Evolutionary conservation across 352 stramenopile species (phyloP).

Genomic region (Phytophthora vignae): DNA sequence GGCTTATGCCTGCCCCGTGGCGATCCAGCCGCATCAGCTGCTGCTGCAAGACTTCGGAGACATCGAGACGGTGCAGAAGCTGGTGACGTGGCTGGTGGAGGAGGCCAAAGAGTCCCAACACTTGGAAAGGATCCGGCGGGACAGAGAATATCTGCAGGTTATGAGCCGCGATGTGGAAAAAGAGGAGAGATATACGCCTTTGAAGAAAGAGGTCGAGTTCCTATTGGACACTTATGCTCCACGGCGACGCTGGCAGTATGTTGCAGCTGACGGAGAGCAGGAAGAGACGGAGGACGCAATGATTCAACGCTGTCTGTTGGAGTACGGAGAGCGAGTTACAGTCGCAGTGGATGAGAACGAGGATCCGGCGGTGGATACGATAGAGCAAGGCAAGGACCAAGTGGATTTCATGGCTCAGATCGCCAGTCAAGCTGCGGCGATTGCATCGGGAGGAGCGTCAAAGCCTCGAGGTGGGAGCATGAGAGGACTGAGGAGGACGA

Average conservation of each 20-base stretch:
- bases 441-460: conserved; percentile 31
- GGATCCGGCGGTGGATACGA: conserved; percentile 6
- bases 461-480: conserved; percentile 20
- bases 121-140: conserved; percentile 43
- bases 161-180: conserved; percentile 7
- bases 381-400: conserved; percentile 13
- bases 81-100: conserved; percentile 67
- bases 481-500: conserved; percentile 25
- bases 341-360: conserved; percentile 29
- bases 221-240: conserved; percentile 51
- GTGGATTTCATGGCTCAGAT: conserved; percentile 56
- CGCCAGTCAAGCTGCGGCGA: conserved; percentile 53
- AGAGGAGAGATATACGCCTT: conserved; percentile 11
- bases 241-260: conserved; percentile 55
- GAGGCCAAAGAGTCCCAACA: conserved; percentile 42
- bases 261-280: conserved; percentile 20
- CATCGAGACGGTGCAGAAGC: conserved; percentile 58
- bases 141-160: conserved; percentile 46
- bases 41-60: conserved; percentile 84
- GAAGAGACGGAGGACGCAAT: conserved; percentile 68
- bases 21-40: conserved; percentile 75
- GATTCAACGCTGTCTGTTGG: conserved; percentile 82
- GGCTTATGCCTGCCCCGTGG: conserved; percentile 31
- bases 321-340: conserved; percentile 77
- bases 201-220: conserved; percentile 58